Percentiles rank a stretch among this genome's conserved stretches.
These are phyloP conservation scores for Oenanthe sinensis DNA, from an alignment of 129 eudicot genomes.

Conservation along the genomic window DNA sequence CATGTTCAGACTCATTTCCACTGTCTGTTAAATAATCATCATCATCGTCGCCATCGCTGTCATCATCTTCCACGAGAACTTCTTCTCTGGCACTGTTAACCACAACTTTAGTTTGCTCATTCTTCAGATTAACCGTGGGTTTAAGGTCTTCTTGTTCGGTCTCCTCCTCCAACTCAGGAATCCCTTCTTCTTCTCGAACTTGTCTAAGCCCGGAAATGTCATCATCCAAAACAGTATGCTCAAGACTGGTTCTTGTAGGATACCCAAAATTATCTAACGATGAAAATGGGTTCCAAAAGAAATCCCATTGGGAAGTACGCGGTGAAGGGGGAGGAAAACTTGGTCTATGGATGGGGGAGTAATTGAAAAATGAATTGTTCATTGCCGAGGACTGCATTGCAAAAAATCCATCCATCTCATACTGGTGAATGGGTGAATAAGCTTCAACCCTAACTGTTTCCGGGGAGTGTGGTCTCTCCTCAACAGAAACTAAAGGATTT, in stretches of 20 bases:
- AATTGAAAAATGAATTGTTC: constrained; percentile 40
- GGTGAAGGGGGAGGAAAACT: constrained; percentile 66
- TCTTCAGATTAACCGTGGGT: constrained; percentile 18
- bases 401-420: constrained; percentile 68
- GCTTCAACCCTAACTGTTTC: constrained; percentile 57
- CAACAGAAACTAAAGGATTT: constrained; percentile 53
- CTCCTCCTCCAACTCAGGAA: constrained; percentile 93
- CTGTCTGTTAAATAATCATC: constrained; percentile 44
- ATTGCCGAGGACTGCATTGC: constrained; percentile 48
- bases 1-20: constrained; percentile 46
- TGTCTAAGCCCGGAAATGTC: constrained; percentile 61
- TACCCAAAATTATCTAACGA: constrained; percentile 79
- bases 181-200: constrained; percentile 95
- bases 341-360: constrained; percentile 48
- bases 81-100: constrained; percentile 36
- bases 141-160: constrained; percentile 72
- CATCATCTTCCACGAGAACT: constrained; percentile 69
- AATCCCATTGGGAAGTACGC: constrained; percentile 89
- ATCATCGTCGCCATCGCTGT: constrained; percentile 37
- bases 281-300: constrained; percentile 91
- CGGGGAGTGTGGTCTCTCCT: constrained; percentile 74
- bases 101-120: constrained; percentile 20
- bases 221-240: constrained; percentile 55
- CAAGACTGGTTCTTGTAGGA: constrained; percentile 45
- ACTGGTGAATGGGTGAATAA: constrained; percentile 56